Evolutionary conservation across 2,329 filamentous ascomycete species (phyloP), one percentile per base, ranked within the genome.

Genomic region (Albifimbria verrucaria): DNA sequence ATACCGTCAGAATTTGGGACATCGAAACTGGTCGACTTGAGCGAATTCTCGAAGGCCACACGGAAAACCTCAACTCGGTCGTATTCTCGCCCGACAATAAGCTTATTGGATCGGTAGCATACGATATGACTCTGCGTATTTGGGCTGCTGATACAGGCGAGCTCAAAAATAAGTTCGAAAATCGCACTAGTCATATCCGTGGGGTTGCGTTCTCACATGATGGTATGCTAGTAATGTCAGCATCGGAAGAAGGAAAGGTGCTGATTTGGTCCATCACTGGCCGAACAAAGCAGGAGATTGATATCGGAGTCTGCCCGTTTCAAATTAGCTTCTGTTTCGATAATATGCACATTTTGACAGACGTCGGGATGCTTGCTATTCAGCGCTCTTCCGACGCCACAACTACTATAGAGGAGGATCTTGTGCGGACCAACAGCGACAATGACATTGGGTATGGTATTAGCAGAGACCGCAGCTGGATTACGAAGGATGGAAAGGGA

Each of bases 1-100:
- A 36, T 3, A 52, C 49, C 6, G 25, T 54, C 15, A 22, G 45
- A 21, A 20, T 55, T 39, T 55, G 53, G 53, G 36, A 55, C 36
- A 20, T 43, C 41, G 18, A 18, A 9, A 18, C 9, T 20, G 41
- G 41, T 20, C 12, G 21, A 43, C 18, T 12, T 43, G 7, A 17
- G 12, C 10, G 9, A 10, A 20, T 17, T 11, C 18, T 43, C 18
- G 21, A 43, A 20, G 41, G 41, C 41, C 41, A 43, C 18, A 43
- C 9, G 9, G 12, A 43, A 20, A 10, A 7, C 15, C 20, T 45
- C 20, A 45, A 7, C 15, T 45, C 20, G 20, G 20, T 45, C 10
- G 20, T 22, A 9, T 45, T 21, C 21, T 45, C 43, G 7, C 20
- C 10, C 20, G 43, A 45, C 21, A 7, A 23, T 17, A 21, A 45